Evolutionary conservation across 2,329 filamentous ascomycete genomes (phyloP).

Genomic region (Hypomyces perniciosus): DNA sequence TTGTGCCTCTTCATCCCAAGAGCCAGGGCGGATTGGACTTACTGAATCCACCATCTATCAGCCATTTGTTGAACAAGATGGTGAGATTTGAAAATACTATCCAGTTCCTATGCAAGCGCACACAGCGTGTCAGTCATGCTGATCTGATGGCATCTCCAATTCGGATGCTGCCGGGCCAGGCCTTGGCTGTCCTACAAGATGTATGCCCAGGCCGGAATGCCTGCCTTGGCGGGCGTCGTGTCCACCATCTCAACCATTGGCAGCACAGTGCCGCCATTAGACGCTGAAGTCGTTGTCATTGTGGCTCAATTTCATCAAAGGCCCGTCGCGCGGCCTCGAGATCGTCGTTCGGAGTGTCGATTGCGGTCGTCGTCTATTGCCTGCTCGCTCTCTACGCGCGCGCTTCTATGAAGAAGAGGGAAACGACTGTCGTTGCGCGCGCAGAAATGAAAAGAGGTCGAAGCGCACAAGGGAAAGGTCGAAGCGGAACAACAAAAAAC

Average conservation of each 20-base stretch:
- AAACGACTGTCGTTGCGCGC: too few species aligned
- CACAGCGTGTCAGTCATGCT: neutral
- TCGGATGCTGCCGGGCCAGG: neutral
- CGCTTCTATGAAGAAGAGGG: too few species aligned
- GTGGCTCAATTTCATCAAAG: neutral
- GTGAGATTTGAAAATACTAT: constrained; percentile 79
- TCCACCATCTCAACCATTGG: constrained; percentile 4
- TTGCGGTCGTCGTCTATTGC: neutral
- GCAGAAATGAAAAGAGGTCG: neutral
- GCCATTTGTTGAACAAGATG: constrained; percentile 90
- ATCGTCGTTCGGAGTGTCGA: neutral
- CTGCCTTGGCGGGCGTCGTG: neutral
- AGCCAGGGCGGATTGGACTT: constrained; percentile 31
- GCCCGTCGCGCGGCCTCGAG: neutral
- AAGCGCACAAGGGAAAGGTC: neutral
- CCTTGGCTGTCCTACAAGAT: constrained; percentile 6
- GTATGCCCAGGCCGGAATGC: constrained; percentile 5
- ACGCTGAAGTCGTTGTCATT: constrained; percentile 1
- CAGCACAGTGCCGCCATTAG: neutral
- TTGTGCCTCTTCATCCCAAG: neutral
- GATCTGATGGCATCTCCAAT: neutral
- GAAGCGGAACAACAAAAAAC: neutral
- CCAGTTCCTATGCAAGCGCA: constrained; percentile 51
- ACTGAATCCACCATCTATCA: constrained; percentile 73
- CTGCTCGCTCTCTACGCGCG: too few species aligned